A percentile compares a stretch with the other conserved stretches of the same genome.
phyloP scores from a whole-genome alignment of 2,329 filamentous ascomycete species.

The Calonectria hongkongensis region DNA sequence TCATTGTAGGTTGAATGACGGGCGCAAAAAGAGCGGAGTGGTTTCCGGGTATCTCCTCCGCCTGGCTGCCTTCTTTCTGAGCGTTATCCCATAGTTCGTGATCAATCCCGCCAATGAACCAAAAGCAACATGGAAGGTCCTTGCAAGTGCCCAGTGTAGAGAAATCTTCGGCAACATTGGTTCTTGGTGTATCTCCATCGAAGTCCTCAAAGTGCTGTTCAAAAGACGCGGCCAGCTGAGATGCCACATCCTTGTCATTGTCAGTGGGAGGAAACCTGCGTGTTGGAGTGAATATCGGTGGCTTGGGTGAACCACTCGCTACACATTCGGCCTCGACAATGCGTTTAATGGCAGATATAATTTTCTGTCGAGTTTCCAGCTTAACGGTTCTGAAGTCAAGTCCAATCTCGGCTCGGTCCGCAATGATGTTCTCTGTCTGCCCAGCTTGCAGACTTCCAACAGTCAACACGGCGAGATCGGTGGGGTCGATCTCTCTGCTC shows the following conservation, averaged over 20 bases:
- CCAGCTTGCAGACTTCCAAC: slow-evolving; percentile 66
- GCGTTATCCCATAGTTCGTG: slow-evolving; percentile 46
- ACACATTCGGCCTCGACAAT: slow-evolving; percentile 72
- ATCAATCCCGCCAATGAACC: slow-evolving; percentile 45
- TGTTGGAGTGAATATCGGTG: slow-evolving; percentile 65
- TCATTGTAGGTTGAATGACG: slow-evolving; percentile 48
- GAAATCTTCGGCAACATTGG: slow-evolving; percentile 75
- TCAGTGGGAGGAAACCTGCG: slow-evolving; percentile 68
- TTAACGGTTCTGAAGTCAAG: slow-evolving; percentile 63
- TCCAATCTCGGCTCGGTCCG: slow-evolving; percentile 62
- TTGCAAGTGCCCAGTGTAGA: slow-evolving; percentile 50
- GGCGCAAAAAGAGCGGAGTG: slow-evolving; percentile 54
- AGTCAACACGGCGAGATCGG: slow-evolving; percentile 65
- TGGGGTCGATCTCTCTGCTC: slow-evolving; percentile 55
- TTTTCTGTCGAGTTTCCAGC: slow-evolving; percentile 55
- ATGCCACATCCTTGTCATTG: slow-evolving; percentile 69
- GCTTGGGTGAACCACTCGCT: slow-evolving; percentile 65
- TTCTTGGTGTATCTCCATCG: slow-evolving; percentile 61
- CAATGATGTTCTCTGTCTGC: slow-evolving; percentile 66
- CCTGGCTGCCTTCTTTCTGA: slow-evolving; percentile 37
- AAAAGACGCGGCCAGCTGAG: slow-evolving; percentile 65
- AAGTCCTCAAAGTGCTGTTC: slow-evolving; percentile 64
- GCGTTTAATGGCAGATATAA: slow-evolving; percentile 61
- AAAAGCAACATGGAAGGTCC: slow-evolving; percentile 49
- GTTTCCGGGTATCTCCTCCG: slow-evolving; percentile 50